Evolutionary conservation across 768 basidiomycete genomes (phyloP), one percentile per base, ranked within the genome.

Genomic region (Plicaturopsis crispa): DNA sequence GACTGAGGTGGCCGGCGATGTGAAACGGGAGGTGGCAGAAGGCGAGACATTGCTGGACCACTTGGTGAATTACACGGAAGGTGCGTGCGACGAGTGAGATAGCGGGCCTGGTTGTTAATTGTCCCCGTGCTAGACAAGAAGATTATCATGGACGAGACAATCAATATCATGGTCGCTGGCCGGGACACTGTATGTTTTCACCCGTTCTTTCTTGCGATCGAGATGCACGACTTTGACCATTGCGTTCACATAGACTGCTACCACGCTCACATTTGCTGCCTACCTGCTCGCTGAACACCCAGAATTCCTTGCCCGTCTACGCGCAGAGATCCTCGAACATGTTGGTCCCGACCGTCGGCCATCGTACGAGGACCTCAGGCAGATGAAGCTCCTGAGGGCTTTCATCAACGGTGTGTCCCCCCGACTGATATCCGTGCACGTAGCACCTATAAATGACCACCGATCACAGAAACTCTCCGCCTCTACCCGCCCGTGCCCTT

Each of bases 401-500:
- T 54, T 69, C 14, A 60, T 68, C 17, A 28, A 28, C 14, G 26
- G 26, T 28, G 24, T 23, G 40, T 21, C 35, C 37, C 43, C 23
- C 14, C n/a, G n/a, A n/a, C 8, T 28, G 10, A 8, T 28, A 8
- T 14, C 26, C 14, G 8, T 8, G 14, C 10, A 8, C 8, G 10
- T 8, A 28, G 8, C 26, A 8, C 14, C 26, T 8, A 8, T 8
- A 8, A 14, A 28, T 8, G n/a, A n/a, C n/a, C n/a, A n/a, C n/a
- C n/a, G 26, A 8, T 28, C 14, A 14, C 14, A 28, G 87, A 90
- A 51, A 79, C 79, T 0, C 65, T 90, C 17, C 70, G 86, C 13
- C 60, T 90, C 1, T 90, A 80, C 60, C 85, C 85, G 3, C 83
- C 86, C 5, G 81, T 89, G 0, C 84, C 85, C 6, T 59, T 84